Evolutionary conservation across 257 asterid genomes (phyloP).

Genomic region (Petrea volubilis): DNA sequence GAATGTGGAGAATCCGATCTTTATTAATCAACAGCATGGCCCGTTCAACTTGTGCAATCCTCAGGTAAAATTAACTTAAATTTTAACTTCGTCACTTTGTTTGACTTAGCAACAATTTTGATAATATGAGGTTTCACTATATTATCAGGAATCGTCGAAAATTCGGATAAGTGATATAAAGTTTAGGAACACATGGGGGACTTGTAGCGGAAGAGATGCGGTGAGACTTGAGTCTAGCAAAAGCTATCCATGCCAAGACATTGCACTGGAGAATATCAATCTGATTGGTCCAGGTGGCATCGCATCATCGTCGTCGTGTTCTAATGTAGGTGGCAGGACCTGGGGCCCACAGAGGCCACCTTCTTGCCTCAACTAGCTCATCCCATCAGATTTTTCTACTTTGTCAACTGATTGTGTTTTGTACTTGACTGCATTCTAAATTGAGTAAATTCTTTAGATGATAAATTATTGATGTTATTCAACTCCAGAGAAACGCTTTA

Average conservation of each 20-base stretch:
- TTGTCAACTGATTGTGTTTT: too few relatives aligned
- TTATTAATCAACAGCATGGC: slow-evolving; percentile 60
- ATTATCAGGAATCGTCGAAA: slow-evolving; percentile 34
- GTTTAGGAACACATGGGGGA: slow-evolving; percentile 33
- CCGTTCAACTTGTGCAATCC: slow-evolving; percentile 32
- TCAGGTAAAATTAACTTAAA: slow-evolving; percentile 20
- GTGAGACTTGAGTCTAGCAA: slow-evolving; percentile 31
- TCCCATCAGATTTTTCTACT: not conserved
- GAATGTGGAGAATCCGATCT: slow-evolving; percentile 46
- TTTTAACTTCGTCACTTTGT: too few relatives aligned
- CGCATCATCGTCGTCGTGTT: slow-evolving; percentile 23
- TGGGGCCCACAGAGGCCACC: slow-evolving; percentile 25
- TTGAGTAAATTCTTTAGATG: too few relatives aligned
- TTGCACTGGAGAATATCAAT: slow-evolving; percentile 28
- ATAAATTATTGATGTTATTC: too few relatives aligned
- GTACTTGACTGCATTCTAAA: too few relatives aligned
- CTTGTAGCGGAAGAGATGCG: slow-evolving; percentile 23
- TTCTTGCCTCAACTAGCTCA: slow-evolving; percentile 25
- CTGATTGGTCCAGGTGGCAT: slow-evolving; percentile 18
- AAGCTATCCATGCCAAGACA: slow-evolving; percentile 29
- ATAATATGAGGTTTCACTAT: not conserved
- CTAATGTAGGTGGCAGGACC: slow-evolving; percentile 24
- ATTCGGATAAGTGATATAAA: slow-evolving; percentile 26
- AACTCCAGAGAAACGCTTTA: too few relatives aligned
- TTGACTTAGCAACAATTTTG: not conserved